Evolutionary conservation across 2,329 filamentous ascomycete species (phyloP), one percentile per base, ranked within the genome.

Genomic region (Sclerotinia sclerotiorum): DNA sequence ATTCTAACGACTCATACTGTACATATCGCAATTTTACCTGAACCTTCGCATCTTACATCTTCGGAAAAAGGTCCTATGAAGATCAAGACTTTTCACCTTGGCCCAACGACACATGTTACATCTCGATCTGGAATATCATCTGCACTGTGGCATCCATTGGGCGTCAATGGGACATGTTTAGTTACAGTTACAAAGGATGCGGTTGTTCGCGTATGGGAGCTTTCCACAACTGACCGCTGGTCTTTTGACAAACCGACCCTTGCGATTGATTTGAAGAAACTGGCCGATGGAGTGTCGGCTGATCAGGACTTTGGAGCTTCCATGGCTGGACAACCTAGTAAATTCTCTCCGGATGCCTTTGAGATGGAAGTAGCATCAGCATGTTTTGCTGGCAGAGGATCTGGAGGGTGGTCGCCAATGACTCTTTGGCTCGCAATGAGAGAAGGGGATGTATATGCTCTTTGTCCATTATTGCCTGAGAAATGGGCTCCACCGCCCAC

Each of bases 371-470:
- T 97, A 29, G 93, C 93, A 5, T 90, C 94, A 2, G 93, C 94
- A 63, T 92, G 89, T 77, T 99, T 99, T 80, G 83, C 85, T 48
- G 82, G 82, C 17, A 83, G 84, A 71, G 83, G 83, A 48, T 86
- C 86, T 8, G 94, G 93, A 19, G 93, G 93, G 66, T 99, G 95
- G 95, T 91, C 93, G 10, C 88, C 94, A 13, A 97, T 97, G 91
- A 98, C 95, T 0, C 83, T 99, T 15, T 99, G 94, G 92, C 82
- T 98, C 64, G 93, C 94, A n/a, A 99, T 97, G 91, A 88, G 88
- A 49, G 91, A 93, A 69, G 95, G 95, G 4, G 94, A 97, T 76
- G 86, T 98, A 7, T 99, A 99, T 76, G 94, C 94, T 1, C 82
- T 99, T 11, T 97, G 94, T 77, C 95, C 95, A 1, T 84, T 99